Conservation (phyloP, 495 filamentous ascomycete genomes). For the Penicillium canescens region DNA sequence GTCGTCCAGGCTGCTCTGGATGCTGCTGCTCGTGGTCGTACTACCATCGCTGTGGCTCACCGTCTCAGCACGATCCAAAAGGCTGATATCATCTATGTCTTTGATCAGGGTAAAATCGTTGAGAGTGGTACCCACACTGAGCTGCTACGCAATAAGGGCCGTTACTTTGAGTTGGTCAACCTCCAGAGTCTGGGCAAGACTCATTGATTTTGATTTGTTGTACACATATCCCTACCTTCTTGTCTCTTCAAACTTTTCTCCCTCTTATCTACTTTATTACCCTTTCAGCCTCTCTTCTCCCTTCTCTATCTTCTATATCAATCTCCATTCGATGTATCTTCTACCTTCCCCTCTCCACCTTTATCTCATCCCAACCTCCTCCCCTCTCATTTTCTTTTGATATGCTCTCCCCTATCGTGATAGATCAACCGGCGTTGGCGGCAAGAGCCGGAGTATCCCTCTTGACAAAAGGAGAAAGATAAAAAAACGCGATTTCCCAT, state of each 20-base stretch:
- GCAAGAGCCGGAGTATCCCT: neutral
- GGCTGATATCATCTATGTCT: conserved; percentile 81
- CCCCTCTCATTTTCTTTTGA: neutral
- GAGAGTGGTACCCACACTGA: conserved; percentile 73
- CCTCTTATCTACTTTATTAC: neutral
- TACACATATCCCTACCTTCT: conserved; percentile 3
- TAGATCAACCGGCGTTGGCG: neutral
- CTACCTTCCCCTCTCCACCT: neutral
- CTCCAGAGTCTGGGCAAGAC: conserved; percentile 75
- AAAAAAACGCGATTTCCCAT: neutral
- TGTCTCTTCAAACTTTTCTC: neutral
- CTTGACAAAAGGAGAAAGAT: neutral
- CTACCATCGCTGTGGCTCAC: conserved; percentile 79
- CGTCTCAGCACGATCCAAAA: conserved; percentile 78
- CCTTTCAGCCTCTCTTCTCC: neutral
- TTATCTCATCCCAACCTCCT: conserved; percentile 3
- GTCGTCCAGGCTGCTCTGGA: conserved; percentile 81
- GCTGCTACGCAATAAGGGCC: conserved; percentile 63
- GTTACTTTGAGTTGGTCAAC: conserved; percentile 76
- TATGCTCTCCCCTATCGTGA: neutral
- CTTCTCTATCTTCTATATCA: neutral
- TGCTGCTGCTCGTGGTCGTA: conserved; percentile 69
- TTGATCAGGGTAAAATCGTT: conserved; percentile 72
- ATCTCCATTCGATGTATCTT: neutral
- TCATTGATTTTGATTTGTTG: conserved; percentile 18